These are phyloP conservation scores for Ajuga reptans DNA, from an alignment of 305 asterid species.

Conservation along the genomic window DNA sequence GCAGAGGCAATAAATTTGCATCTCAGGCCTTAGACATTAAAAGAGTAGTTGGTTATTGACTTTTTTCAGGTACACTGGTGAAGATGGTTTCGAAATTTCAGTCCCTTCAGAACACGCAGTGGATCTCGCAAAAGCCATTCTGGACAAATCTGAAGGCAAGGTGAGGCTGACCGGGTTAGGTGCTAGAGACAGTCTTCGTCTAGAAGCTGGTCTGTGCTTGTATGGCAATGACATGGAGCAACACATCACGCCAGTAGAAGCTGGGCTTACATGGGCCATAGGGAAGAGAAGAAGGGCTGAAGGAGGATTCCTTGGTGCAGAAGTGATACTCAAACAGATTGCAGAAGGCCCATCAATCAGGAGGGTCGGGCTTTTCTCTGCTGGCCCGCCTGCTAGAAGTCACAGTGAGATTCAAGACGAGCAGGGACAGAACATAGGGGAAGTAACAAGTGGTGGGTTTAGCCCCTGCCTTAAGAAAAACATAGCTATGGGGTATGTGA, in stretches of 20 bases:
- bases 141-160: slow-evolving; percentile 88
- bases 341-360: slow-evolving; percentile 74
- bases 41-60: slow-evolving; percentile 10
- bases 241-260: slow-evolving; percentile 84
- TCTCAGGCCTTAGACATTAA: neutral
- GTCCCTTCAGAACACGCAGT: slow-evolving; percentile 65
- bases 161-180: slow-evolving; percentile 83
- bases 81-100: slow-evolving; percentile 96
- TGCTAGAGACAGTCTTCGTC: slow-evolving; percentile 96
- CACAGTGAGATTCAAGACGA: slow-evolving; percentile 90
- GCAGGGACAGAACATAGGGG: slow-evolving; percentile 82
- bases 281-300: slow-evolving; percentile 95
- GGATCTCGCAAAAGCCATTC: slow-evolving; percentile 64
- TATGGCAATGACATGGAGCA: slow-evolving; percentile 98
- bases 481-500: slow-evolving; percentile 95
- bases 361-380: slow-evolving; percentile 73
- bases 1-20: neutral
- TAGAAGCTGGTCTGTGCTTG: slow-evolving; percentile 88
- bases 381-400: slow-evolving; percentile 88
- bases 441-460: slow-evolving; percentile 95
- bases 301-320: slow-evolving; percentile 94
- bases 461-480: slow-evolving; percentile 95
- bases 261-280: slow-evolving; percentile 96
- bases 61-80: slow-evolving; percentile 84
- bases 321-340: slow-evolving; percentile 76